Percentiles rank a stretch among this genome's conserved stretches.
Conservation (phyloP, 257 asterid genomes). For the Osmanthus fragrans region DNA sequence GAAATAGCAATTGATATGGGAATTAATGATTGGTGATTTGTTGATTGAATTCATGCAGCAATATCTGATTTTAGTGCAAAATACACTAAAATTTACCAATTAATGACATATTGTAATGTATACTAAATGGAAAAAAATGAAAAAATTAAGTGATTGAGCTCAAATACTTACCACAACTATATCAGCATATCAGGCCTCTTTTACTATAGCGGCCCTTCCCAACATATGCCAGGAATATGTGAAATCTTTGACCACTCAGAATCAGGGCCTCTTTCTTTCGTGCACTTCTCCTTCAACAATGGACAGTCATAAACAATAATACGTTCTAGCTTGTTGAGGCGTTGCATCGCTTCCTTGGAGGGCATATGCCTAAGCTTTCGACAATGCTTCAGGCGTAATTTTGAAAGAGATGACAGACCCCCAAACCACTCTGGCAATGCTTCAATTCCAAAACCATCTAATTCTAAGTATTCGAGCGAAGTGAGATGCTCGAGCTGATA, state of each 20-base stretch:
- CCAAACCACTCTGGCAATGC: constrained; percentile 15
- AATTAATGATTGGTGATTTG: too few species aligned
- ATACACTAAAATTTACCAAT: too few species aligned
- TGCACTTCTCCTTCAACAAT: background rate
- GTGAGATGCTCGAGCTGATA: constrained; percentile 10
- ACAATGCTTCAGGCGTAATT: background rate
- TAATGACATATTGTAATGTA: too few species aligned
- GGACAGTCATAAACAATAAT: background rate
- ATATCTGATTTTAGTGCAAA: too few species aligned
- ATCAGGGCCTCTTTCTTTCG: background rate
- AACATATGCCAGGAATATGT: background rate
- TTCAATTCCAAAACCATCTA: background rate
- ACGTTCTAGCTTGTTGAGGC: background rate
- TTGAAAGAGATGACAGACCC: background rate
- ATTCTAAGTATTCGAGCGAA: background rate
- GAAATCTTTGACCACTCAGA: constrained; percentile 19
- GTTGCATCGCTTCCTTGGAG: constrained; percentile 14
- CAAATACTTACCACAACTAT: too few species aligned
- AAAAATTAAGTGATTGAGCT: too few species aligned
- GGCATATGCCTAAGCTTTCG: constrained; percentile 13
- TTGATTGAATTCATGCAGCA: too few species aligned
- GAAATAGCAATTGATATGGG: too few species aligned
- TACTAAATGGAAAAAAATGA: too few species aligned
- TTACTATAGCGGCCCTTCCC: fast-evolving
- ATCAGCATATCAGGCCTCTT: too few species aligned